A percentile compares a stretch with the other conserved stretches of the same genome.
phyloP scores from a whole-genome alignment of 179 eudicot species.

The Beta lomatogona region DNA sequence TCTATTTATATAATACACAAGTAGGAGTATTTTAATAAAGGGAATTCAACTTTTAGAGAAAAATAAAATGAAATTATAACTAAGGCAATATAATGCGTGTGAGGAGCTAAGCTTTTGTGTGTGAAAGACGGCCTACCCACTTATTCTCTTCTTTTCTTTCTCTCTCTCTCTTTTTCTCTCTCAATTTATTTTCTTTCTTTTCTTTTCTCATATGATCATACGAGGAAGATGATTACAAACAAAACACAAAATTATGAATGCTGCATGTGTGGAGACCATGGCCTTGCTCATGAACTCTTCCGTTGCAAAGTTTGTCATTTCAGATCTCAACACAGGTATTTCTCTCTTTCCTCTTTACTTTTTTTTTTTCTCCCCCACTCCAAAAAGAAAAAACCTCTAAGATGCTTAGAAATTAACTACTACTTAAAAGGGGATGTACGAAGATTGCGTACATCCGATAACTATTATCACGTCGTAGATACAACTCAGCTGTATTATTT shows the following conservation, averaged over 20 bases:
- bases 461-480: background rate
- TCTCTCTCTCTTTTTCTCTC: background rate
- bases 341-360: background rate
- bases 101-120: constrained; percentile 24
- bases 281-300: constrained; percentile 70
- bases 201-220: constrained; percentile 12
- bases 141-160: constrained; percentile 18
- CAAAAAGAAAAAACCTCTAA: too few relatives aligned
- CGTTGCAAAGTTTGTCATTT: constrained; percentile 71
- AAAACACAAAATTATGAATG: constrained; percentile 56
- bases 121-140: constrained; percentile 34
- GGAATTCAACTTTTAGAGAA: background rate
- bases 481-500: too few relatives aligned
- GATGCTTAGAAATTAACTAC: too few relatives aligned
- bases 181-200: background rate
- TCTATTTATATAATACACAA: too few relatives aligned
- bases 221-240: constrained; percentile 33
- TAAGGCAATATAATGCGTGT: constrained; percentile 32
- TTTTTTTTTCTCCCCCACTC: too few relatives aligned
- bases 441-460: too few relatives aligned
- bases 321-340: constrained; percentile 78
- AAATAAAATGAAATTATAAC: background rate
- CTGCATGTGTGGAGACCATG: constrained; percentile 92
- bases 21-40: background rate
- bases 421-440: too few relatives aligned